Conservation (phyloP, 345 rosid species). For the Rhodamnia argentea region DNA sequence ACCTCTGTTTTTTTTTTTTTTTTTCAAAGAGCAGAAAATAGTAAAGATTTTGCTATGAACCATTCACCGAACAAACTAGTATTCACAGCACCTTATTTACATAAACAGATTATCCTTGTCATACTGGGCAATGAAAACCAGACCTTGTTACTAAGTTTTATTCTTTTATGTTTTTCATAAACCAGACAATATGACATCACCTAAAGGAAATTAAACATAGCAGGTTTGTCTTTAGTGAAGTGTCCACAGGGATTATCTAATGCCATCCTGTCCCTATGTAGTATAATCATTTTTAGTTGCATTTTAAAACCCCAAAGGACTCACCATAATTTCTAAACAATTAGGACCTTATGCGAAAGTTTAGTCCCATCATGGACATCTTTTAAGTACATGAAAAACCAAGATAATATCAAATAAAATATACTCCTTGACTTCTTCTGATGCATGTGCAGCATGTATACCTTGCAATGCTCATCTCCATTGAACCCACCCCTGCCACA, state of each 20-base stretch:
- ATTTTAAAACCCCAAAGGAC: neutral
- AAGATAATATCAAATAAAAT: neutral
- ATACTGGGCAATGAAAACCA: neutral
- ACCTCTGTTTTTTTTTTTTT: slow-evolving; percentile 12
- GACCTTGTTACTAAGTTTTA: neutral
- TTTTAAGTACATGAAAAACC: neutral
- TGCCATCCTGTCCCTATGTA: neutral
- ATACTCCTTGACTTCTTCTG: neutral
- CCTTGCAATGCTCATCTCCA: slow-evolving; percentile 36
- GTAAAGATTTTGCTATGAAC: neutral
- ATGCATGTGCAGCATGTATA: neutral
- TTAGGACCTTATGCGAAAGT: neutral
- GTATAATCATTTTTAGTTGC: neutral
- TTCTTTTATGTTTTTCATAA: neutral
- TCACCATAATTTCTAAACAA: neutral
- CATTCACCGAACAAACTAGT: neutral
- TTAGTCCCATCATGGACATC: neutral
- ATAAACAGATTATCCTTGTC: neutral
- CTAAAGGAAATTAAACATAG: neutral
- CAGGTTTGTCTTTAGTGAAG: neutral
- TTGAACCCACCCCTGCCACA: neutral
- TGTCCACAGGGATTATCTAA: neutral
- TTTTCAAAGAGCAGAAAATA: neutral
- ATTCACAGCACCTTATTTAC: neutral
- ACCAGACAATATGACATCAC: neutral